Conservation (phyloP, 805 yeast genomes). For the Suhomyces vadensis region DNA sequence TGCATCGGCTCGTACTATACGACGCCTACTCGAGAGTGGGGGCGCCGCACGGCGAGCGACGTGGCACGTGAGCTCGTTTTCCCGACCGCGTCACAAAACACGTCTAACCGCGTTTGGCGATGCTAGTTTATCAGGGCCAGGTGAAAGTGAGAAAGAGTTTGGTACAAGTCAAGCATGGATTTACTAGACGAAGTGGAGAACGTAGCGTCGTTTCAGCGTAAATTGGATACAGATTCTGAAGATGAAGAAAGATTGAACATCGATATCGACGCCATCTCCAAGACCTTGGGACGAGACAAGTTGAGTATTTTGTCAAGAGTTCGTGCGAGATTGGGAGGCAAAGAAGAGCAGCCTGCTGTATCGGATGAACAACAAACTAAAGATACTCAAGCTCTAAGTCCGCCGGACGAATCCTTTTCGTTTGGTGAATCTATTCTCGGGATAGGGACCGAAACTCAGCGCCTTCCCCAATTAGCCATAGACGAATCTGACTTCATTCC, state of each 20-base stretch:
- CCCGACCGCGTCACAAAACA: slow-evolving; percentile 1
- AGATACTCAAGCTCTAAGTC: not conserved
- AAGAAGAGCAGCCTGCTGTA: no score
- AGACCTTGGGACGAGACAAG: slow-evolving; percentile 5
- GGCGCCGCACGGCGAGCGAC: not conserved
- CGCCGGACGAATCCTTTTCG: not conserved
- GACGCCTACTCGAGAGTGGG: no score
- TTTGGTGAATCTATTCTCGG: not conserved
- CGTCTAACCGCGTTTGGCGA: no score
- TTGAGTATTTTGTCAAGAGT: slow-evolving; percentile 6
- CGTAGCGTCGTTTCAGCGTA: slow-evolving; percentile 7
- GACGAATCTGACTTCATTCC: slow-evolving; percentile 18
- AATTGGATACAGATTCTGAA: slow-evolving; percentile 7
- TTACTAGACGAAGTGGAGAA: slow-evolving; percentile 14
- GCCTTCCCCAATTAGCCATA: slow-evolving; percentile 36
- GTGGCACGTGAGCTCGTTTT: no score
- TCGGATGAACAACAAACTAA: not conserved
- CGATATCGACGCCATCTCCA: slow-evolving; percentile 8
- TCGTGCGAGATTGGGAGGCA: not conserved
- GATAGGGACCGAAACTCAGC: slow-evolving; percentile 10
- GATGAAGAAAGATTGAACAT: slow-evolving; percentile 4
- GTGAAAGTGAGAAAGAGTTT: not conserved
- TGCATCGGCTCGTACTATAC: not conserved
- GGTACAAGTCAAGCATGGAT: slow-evolving; percentile 15
- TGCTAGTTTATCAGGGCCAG: no score